Evolutionary conservation across 2,329 filamentous ascomycete species (phyloP).

Genomic region (Botrytis medusae): DNA sequence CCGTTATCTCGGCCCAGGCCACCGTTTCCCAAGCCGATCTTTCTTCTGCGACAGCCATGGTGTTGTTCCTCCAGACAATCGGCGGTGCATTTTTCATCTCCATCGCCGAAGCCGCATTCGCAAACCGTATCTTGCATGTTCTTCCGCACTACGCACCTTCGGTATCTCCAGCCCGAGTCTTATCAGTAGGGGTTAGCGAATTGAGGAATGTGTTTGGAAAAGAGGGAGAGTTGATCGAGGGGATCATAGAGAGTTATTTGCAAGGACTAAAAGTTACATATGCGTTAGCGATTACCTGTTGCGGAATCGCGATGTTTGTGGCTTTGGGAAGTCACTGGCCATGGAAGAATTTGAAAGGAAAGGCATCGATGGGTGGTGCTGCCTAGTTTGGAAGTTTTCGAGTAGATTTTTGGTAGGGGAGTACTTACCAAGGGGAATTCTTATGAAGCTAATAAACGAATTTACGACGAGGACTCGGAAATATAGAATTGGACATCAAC

Average conservation of each 20-base stretch:
- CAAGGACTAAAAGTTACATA: conserved; percentile 62
- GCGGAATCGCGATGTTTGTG: conserved; percentile 44
- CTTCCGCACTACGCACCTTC: conserved; percentile 42
- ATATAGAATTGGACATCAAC: neutral
- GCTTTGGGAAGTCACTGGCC: conserved; percentile 43
- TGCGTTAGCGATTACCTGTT: conserved; percentile 55
- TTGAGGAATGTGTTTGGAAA: conserved; percentile 51
- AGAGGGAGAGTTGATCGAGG: conserved; percentile 46
- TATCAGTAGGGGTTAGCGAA: conserved; percentile 53
- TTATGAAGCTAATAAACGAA: neutral
- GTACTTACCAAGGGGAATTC: neutral
- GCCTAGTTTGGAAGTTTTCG: neutral
- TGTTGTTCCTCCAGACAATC: conserved; percentile 50
- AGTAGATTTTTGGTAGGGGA: neutral
- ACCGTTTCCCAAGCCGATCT: conserved; percentile 46
- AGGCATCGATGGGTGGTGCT: conserved; percentile 31
- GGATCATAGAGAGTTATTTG: conserved; percentile 62
- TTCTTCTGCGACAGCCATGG: conserved; percentile 48
- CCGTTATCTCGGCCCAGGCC: conserved; percentile 42
- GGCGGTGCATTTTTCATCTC: conserved; percentile 53
- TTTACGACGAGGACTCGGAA: neutral
- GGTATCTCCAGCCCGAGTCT: conserved; percentile 42
- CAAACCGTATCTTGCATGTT: conserved; percentile 46
- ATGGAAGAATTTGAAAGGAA: conserved; percentile 35
- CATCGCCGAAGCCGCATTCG: conserved; percentile 49